Evolutionary conservation across 257 asterid species (phyloP), one percentile per base, ranked within the genome.

Genomic region (Solanum pinnatisectum): DNA sequence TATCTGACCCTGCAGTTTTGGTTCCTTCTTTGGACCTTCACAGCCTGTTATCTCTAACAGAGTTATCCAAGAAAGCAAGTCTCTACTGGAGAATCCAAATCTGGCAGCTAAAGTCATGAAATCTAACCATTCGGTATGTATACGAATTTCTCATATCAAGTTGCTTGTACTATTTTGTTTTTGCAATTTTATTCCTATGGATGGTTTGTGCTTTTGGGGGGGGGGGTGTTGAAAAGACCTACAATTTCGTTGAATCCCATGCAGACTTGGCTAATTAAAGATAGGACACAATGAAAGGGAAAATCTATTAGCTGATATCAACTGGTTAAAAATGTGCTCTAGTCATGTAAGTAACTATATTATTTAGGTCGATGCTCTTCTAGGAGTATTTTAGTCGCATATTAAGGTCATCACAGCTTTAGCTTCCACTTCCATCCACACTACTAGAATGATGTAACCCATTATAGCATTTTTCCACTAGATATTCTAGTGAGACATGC

Each of bases 11-110:
- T 86, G 92, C 95, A 97, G 99, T 88, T 96, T 90, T 90, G 99
- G 99, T 68, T 94, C 98, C 87, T 97, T 97, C 91, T 97, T 97
- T 90, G 99, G 99, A 83, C 99, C 98, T 84, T 95, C 99, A 27
- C 97, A 94, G 90, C 99, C 99, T 15, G 94, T 93, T 90, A 97
- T 97, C 91, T 95, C 99, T 88, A 94, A 91, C 85, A 94, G 99
- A 93, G 99, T 97, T 56, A 95, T 97, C 91, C 96, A 97, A 92
- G 98, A 96, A 93, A 97, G 99, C 98, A 97, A 92, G 92, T 92
- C 98, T 68, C 89, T 97, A 89, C 78, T 94, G 91, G 99, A 97
- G 91, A 97, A 94, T 86, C 99, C 98, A 33, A 90, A 94, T 84
- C 89, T 94, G 93, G 95, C 98, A 6, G 95, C 95, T 30, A 96